These are phyloP conservation scores for Angomonas deanei DNA, from an alignment of 208 protist species.

Conservation along the genomic window DNA sequence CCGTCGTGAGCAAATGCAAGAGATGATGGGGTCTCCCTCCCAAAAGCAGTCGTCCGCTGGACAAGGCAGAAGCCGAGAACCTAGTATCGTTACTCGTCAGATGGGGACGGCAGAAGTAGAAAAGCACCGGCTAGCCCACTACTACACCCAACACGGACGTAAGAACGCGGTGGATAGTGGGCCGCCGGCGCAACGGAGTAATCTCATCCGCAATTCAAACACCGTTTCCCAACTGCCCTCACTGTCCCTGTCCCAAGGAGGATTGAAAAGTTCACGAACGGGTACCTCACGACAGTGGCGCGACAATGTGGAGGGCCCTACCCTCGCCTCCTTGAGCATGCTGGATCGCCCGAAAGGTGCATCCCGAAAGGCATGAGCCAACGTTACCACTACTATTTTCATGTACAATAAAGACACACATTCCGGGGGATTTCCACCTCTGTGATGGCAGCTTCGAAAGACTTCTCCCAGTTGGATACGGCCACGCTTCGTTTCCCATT, in stretches of 20 bases:
- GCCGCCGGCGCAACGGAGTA: neutral
- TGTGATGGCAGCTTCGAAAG: neutral
- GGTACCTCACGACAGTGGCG: too few relatives aligned
- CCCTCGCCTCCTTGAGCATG: neutral
- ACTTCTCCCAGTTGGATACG: too few relatives aligned
- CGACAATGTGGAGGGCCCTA: neutral
- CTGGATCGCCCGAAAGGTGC: neutral
- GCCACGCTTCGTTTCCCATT: too few relatives aligned
- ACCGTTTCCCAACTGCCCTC: too few relatives aligned
- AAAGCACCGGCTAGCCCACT: neutral
- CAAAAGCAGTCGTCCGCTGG: too few relatives aligned
- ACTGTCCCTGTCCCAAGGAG: too few relatives aligned
- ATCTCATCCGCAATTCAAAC: too few relatives aligned
- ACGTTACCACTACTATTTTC: too few relatives aligned
- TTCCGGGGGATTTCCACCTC: too few relatives aligned
- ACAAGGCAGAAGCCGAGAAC: too few relatives aligned
- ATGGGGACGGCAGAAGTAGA: neutral
- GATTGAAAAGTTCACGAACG: neutral
- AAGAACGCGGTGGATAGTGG: conserved; percentile 3
- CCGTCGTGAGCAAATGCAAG: neutral
- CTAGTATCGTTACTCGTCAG: too few relatives aligned
- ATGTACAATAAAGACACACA: neutral
- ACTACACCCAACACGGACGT: conserved; percentile 2
- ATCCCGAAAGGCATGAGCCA: too few relatives aligned
- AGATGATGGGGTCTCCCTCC: neutral